Conservation (phyloP, 2,329 filamentous ascomycete genomes). For the Coniochaeta sp. region DNA sequence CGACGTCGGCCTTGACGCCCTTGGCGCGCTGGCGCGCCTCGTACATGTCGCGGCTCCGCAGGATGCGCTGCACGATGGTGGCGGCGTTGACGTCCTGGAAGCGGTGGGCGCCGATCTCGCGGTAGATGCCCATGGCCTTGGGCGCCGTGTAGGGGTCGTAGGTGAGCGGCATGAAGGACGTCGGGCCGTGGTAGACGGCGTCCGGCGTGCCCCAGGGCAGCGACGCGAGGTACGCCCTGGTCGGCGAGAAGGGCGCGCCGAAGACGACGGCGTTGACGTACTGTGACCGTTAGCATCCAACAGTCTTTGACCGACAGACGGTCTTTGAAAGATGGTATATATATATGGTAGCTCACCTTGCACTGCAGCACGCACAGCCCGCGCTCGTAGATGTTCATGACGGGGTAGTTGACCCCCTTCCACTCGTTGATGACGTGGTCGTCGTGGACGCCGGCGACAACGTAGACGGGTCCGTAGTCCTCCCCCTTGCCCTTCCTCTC, state of each 20-base stretch:
- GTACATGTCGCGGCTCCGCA: constrained; percentile 79
- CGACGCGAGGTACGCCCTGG: constrained; percentile 65
- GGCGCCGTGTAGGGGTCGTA: constrained; percentile 77
- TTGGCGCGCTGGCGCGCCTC: constrained; percentile 89
- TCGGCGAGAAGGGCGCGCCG: constrained; percentile 81
- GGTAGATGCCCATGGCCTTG: constrained; percentile 78
- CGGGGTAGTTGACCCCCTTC: constrained; percentile 97
- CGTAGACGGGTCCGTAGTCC: constrained; percentile 75
- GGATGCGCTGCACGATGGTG: constrained; percentile 84
- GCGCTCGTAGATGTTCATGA: constrained; percentile 98
- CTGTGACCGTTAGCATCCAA: constrained; percentile 36
- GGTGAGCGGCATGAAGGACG: constrained; percentile 75
- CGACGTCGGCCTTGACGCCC: constrained; percentile 74
- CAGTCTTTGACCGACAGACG: too few species aligned
- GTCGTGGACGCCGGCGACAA: constrained; percentile 92
- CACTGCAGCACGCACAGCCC: constrained; percentile 94
- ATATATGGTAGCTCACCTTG: constrained; percentile 60
- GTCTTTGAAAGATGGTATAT: too few species aligned
- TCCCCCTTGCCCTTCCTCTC: constrained; percentile 58
- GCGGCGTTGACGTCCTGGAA: constrained; percentile 87
- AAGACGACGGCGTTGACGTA: constrained; percentile 86
- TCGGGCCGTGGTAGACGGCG: constrained; percentile 93
- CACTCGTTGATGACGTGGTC: constrained; percentile 92
- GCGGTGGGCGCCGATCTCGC: constrained; percentile 65
- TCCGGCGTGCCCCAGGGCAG: constrained; percentile 69